Percentiles rank a stretch among this genome's conserved stretches.
These are phyloP conservation scores for Pythium apleroticum DNA, from an alignment of 352 stramenopile species.

Conservation along the genomic window DNA sequence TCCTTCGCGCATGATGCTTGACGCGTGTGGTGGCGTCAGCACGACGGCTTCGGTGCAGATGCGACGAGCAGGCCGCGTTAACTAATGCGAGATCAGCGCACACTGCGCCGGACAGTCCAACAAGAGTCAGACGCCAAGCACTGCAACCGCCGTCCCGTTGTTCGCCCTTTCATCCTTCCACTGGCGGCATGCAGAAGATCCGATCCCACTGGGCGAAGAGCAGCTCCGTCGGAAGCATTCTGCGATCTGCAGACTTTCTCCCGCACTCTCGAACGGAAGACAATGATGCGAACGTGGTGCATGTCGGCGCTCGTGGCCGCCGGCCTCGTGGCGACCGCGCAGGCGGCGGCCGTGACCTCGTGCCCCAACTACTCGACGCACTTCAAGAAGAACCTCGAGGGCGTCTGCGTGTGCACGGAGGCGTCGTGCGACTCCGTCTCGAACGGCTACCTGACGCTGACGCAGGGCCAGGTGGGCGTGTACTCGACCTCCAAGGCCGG, in stretches of 20 bases:
- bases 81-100: no score
- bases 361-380: constrained; percentile 38
- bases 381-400: constrained; percentile 44
- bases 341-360: background rate
- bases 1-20: background rate
- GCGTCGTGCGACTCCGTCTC: constrained; percentile 49
- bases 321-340: background rate
- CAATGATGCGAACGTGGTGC: constrained; percentile 13
- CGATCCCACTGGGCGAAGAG: background rate
- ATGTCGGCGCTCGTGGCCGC: constrained; percentile 10
- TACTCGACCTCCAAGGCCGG: constrained; percentile 48
- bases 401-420: constrained; percentile 57
- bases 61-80: no score
- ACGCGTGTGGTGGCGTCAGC: background rate
- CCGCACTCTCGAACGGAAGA: background rate
- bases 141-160: no score
- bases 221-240: background rate
- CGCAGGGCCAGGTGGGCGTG: constrained; percentile 33
- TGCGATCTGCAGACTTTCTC: background rate
- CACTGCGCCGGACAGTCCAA: no score
- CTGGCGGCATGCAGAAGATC: no score
- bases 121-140: no score
- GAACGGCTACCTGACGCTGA: constrained; percentile 46
- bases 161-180: no score
- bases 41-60: no score